Evolutionary conservation across 1,139 yeast genomes (phyloP), one percentile per base, ranked within the genome.

Genomic region (Suhomyces atakaporum): DNA sequence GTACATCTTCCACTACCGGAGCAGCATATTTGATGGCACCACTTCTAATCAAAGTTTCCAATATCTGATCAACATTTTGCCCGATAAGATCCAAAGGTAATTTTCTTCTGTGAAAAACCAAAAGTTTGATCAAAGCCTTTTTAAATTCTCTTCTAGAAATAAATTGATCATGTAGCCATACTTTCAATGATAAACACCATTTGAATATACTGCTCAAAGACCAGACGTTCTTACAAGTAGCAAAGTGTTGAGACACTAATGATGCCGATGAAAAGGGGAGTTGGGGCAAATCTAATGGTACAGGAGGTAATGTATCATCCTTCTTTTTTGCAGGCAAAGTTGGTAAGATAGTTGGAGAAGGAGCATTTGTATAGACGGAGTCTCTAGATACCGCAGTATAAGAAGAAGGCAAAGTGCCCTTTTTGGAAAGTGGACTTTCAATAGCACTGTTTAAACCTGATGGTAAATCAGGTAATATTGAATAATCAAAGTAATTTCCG

Each of bases 11-110:
- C 16, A 46, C 44, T 16, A 47, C 57, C 45, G 38, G 58, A 9
- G 12, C 19, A 7, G 28, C 63, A 34, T 66, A 58, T 9, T 62
- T 53, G 6, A 82, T 61, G 2, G 82, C 84, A 6, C 73, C 73
- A 27, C 64, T 68, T 1, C 43, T 45, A 7, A 69, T 53, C 19
- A 84, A 62, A 0, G 81, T 66, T 7, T 62, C 60, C 16, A 84
- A 54, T 2, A 79, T 73, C 29, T 70, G 73, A 24, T 70, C 75
- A 1, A 84, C 79, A 31, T 79, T 63, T 28, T 72, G 69, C 12
- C 81, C 82, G 16, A 85, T 74, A 21, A 77, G 63, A 31, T 78
- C 79, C 50, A 75, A 62, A 11, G 79, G 77, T 16, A 79, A 58
- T 29, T 75, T 75, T 5, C 79, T 70, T 30, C 73, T 60, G 38